Base-by-base conservation (phyloP, 139 green algal genomes). In the Pseudopediastrum boryanum region DNA sequence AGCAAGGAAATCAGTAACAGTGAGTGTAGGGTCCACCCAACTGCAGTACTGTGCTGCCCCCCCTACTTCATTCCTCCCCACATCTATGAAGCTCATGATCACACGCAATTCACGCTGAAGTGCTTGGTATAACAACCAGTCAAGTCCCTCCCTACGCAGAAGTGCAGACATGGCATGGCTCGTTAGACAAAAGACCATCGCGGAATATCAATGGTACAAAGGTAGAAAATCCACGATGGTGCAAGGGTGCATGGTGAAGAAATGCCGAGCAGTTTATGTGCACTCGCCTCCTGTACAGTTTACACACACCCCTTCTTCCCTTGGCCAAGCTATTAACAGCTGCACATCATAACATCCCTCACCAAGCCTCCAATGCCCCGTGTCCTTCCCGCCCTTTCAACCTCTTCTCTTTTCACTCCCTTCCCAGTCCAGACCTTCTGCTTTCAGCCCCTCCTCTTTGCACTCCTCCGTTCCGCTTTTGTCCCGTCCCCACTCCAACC, bases 21-120 rank as follows among this genome's bases (percentile, higher is more conserved):
- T 78, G 19, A 77, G 50, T 4, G 2, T 50, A 42, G 51, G 48
- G 71, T 69, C 71, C 71, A 78, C 71, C 71, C 71, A 79, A 42
- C 56, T 42, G 36, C 41, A 63, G 56, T 63, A 71, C 38, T 58
- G 58, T 43, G 58, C 36, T 29, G 65, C 48, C 29, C 56, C 72
- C 25, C 56, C 56, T 9, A 56, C 51, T 23, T 27, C 51, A 46
- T n/a, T 39, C 25, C 52, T 42, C n/a, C 29, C 54, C 2, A 36
- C 36, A 38, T 78, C 42, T 25, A 58, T 62, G 42, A 79, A 35
- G 42, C 70, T 58, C 56, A 71, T 41, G 29, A 79, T 8, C 56
- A 69, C 27, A 16, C 51, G 51, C 38, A 79, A 29, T 25, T 58
- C 72, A 2, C 56, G 29, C 72, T 52, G 38, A 12, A 41, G 58